Evolutionary conservation across 225 moss, liverwort and hornwort genomes (phyloP).

Genomic region (Climacium dendroides): DNA sequence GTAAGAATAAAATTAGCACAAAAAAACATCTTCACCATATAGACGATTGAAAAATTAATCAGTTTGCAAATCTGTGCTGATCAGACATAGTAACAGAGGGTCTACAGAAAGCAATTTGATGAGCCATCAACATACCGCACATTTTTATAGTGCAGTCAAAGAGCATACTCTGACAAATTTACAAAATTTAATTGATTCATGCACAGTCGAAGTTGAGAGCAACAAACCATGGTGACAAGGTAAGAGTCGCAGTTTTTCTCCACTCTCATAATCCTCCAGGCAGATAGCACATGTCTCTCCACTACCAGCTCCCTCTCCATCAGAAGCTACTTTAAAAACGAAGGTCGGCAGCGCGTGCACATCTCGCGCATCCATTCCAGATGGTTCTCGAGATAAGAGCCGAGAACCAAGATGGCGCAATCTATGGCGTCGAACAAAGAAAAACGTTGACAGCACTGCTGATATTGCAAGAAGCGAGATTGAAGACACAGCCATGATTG

Average conservation of each 20-base stretch:
- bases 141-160: background rate
- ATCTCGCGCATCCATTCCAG: conserved; percentile 72
- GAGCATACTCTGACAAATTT: background rate
- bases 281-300: conserved; percentile 97
- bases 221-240: conserved; percentile 88
- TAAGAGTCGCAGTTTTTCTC: conserved; percentile 75
- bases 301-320: conserved; percentile 48
- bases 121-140: background rate
- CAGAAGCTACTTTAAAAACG: conserved; percentile 55
- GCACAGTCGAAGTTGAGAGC: background rate
- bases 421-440: conserved; percentile 91
- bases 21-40: background rate
- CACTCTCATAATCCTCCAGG: conserved; percentile 88
- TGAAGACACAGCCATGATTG: conserved; percentile 94
- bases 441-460: conserved; percentile 86
- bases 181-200: background rate
- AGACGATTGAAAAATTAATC: background rate
- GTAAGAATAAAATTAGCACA: background rate
- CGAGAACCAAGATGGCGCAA: conserved; percentile 68
- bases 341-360: conserved; percentile 74
- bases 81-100: background rate
- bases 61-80: background rate
- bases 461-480: conserved; percentile 87
- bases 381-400: conserved; percentile 56
- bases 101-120: background rate